These are phyloP conservation scores for Solanum lignicaule DNA, from an alignment of 257 asterid species.

Conservation along the genomic window DNA sequence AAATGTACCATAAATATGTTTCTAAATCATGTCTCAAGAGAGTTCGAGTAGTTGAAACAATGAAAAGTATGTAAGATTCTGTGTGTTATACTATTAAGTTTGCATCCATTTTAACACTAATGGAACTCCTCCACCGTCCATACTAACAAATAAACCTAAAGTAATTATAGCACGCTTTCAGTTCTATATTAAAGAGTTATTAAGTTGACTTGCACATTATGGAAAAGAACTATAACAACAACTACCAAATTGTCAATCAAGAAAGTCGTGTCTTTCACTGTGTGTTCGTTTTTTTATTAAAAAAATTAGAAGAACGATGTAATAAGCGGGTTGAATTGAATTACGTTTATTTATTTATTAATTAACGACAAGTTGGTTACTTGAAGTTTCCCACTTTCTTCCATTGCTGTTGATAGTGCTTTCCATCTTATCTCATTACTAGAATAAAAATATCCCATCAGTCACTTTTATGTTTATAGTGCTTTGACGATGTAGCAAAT, in stretches of 20 bases:
- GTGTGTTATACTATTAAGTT: not conserved
- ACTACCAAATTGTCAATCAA: not conserved
- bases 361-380: not conserved
- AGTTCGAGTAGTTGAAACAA: not conserved
- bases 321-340: not conserved
- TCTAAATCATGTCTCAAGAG: not conserved
- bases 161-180: not conserved
- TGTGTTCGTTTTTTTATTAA: not conserved
- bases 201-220: not conserved
- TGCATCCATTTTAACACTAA: not conserved
- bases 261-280: not conserved
- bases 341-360: not conserved
- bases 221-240: not conserved
- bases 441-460: not conserved
- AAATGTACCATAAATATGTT: not conserved
- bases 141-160: not conserved
- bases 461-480: slow-evolving; percentile 8
- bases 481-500: slow-evolving; percentile 21
- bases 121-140: not conserved
- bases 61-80: not conserved
- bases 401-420: not conserved
- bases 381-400: slow-evolving; percentile 1
- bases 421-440: not conserved
- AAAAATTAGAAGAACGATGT: not conserved
- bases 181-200: not conserved